Percentiles rank a stretch among this genome's conserved stretches.
phyloP scores from a whole-genome alignment of 306 rosid species.

The Quercus dentata region DNA sequence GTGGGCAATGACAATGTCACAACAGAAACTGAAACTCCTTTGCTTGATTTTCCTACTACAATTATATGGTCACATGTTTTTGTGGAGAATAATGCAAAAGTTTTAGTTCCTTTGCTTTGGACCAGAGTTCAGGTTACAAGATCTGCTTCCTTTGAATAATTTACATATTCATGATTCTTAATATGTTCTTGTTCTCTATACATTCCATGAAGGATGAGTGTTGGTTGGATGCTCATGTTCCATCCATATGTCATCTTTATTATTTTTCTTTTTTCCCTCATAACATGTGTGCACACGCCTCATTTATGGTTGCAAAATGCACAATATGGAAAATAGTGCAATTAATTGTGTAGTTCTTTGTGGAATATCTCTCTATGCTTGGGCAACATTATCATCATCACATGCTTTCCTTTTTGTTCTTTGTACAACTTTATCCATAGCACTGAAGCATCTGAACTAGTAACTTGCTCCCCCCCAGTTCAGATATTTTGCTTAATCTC shows the following conservation, averaged over 20 bases:
- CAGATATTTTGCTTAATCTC: neutral
- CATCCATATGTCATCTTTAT: neutral
- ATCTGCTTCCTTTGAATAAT: neutral
- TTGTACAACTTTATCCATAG: neutral
- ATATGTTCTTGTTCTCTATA: neutral
- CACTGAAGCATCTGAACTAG: neutral
- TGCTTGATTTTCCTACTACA: conserved; percentile 91
- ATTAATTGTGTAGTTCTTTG: neutral
- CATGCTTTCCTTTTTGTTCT: neutral
- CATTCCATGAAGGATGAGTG: neutral
- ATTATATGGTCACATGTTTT: conserved; percentile 95
- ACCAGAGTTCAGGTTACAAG: conserved; percentile 85
- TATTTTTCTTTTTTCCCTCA: neutral
- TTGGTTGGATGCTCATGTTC: neutral
- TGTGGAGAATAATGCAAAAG: conserved; percentile 96
- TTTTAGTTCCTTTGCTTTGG: conserved; percentile 98
- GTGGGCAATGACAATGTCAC: conserved; percentile 94
- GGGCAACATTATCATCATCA: neutral
- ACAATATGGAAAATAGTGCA: neutral
- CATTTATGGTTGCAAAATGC: neutral
- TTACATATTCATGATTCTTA: neutral
- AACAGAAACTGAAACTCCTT: conserved; percentile 95
- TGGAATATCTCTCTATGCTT: neutral
- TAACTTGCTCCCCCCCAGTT: neutral
- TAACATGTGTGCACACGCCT: neutral